A percentile compares a stretch with the other conserved stretches of the same genome.
Conservation (phyloP, 306 rosid genomes). For the Vigna reflexopilosa region DNA sequence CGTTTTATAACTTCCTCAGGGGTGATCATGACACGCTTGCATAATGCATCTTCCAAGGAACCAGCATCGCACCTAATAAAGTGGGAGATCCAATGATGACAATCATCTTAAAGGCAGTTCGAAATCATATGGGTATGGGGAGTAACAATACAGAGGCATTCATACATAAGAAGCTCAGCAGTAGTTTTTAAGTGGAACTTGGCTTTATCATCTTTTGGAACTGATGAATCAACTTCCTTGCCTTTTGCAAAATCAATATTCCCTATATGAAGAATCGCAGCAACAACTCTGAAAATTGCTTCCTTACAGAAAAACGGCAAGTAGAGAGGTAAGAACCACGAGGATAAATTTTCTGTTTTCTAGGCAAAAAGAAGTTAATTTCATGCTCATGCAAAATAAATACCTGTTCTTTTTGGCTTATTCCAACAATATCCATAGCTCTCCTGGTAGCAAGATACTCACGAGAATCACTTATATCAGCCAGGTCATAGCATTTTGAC, state of each 20-base stretch:
- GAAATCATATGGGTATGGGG: slow-evolving; percentile 23
- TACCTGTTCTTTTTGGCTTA: slow-evolving; percentile 95
- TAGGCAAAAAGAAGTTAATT: slow-evolving; percentile 27
- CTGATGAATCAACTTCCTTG: slow-evolving; percentile 85
- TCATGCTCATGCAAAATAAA: slow-evolving; percentile 38
- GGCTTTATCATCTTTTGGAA: slow-evolving; percentile 90
- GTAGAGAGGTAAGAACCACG: slow-evolving; percentile 50
- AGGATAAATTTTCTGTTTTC: slow-evolving; percentile 37
- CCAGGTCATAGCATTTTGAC: slow-evolving; percentile 87
- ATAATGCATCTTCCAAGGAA: slow-evolving; percentile 91
- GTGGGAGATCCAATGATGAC: slow-evolving; percentile 39
- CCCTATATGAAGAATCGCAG: slow-evolving; percentile 93
- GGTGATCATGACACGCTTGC: slow-evolving; percentile 98
- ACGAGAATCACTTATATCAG: slow-evolving; percentile 81
- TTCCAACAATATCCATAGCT: slow-evolving; percentile 98
- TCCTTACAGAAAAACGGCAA: slow-evolving; percentile 64
- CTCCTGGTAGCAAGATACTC: slow-evolving; percentile 98
- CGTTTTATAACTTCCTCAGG: slow-evolving; percentile 99
- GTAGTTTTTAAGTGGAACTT: slow-evolving; percentile 86
- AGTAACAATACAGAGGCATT: slow-evolving; percentile 23
- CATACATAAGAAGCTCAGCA: slow-evolving; percentile 95
- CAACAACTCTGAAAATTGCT: slow-evolving; percentile 97
- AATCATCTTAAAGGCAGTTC: slow-evolving; percentile 37
- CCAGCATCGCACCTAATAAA: slow-evolving; percentile 73
- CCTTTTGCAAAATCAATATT: slow-evolving; percentile 86